phyloP scores from a whole-genome alignment of 2,329 filamentous ascomycete species.

The Ceratocystis ficicola region DNA sequence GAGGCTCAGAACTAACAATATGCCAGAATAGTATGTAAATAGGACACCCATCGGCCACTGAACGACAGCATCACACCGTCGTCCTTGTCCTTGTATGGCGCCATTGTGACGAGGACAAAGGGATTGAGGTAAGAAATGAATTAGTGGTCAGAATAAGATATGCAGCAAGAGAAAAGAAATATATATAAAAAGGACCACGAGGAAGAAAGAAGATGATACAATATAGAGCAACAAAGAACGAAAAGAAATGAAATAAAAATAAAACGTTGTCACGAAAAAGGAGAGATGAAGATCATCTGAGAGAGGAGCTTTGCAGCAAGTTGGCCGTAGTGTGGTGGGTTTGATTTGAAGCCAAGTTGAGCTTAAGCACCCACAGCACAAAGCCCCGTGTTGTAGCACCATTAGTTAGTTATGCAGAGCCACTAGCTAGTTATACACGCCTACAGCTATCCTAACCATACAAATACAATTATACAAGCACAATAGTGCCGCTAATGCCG shows the following conservation, averaged over 20 bases:
- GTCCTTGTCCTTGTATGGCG: slow-evolving; percentile 54
- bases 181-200: neutral
- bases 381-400: neutral
- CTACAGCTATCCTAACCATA: neutral
- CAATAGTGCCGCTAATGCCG: no score
- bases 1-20: slow-evolving; percentile 49
- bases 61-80: slow-evolving; percentile 50
- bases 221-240: slow-evolving; percentile 10
- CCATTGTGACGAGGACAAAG: slow-evolving; percentile 28
- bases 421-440: no score
- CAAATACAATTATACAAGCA: no score
- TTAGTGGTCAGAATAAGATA: neutral
- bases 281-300: slow-evolving; percentile 2
- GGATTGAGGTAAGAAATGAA: neutral
- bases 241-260: slow-evolving; percentile 18
- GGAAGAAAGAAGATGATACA: slow-evolving; percentile 1
- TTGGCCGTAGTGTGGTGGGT: no score
- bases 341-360: slow-evolving; percentile 9
- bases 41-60: slow-evolving; percentile 83
- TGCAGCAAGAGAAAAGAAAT: neutral
- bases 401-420: neutral
- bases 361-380: neutral
- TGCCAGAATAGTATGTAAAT: slow-evolving; percentile 70
- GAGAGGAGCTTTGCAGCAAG: neutral
- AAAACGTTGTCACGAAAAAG: slow-evolving; percentile 12